These are phyloP conservation scores for Rhododendron henanense DNA, from an alignment of 148 eudicot genomes.

Conservation along the genomic window DNA sequence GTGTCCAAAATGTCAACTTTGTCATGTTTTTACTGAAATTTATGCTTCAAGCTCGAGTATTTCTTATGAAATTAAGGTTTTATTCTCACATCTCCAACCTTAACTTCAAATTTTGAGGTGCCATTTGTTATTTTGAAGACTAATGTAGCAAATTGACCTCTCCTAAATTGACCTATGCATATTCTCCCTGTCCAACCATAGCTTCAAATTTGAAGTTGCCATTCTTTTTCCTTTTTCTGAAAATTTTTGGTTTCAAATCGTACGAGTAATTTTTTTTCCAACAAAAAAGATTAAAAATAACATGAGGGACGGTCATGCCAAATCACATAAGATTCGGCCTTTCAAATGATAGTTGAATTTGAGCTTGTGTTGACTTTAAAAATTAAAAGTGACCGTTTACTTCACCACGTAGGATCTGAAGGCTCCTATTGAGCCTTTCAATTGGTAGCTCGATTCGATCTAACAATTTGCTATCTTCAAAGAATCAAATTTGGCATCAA, in stretches of 20 bases:
- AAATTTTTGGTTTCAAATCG: too few relatives aligned
- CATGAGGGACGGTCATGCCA: neutral
- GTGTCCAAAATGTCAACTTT: neutral
- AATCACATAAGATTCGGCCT: too few relatives aligned
- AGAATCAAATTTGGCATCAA: neutral
- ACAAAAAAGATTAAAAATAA: neutral
- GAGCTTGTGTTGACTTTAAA: neutral
- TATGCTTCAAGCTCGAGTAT: neutral
- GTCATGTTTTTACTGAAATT: neutral
- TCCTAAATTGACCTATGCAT: neutral
- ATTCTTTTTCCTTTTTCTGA: neutral
- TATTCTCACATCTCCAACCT: neutral
- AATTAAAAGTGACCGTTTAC: neutral
- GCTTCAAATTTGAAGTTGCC: neutral
- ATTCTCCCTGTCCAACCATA: neutral
- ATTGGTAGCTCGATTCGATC: neutral
- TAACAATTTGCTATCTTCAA: neutral
- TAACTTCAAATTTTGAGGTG: neutral
- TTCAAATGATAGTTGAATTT: too few relatives aligned
- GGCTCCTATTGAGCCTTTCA: neutral
- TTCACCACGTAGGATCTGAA: neutral
- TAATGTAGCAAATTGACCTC: neutral
- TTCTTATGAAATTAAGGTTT: too few relatives aligned
- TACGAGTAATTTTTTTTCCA: too few relatives aligned
- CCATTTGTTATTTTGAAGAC: neutral